phyloP scores from a whole-genome alignment of 2,329 filamentous ascomycete genomes.

The Lachnellula subtilissima region DNA sequence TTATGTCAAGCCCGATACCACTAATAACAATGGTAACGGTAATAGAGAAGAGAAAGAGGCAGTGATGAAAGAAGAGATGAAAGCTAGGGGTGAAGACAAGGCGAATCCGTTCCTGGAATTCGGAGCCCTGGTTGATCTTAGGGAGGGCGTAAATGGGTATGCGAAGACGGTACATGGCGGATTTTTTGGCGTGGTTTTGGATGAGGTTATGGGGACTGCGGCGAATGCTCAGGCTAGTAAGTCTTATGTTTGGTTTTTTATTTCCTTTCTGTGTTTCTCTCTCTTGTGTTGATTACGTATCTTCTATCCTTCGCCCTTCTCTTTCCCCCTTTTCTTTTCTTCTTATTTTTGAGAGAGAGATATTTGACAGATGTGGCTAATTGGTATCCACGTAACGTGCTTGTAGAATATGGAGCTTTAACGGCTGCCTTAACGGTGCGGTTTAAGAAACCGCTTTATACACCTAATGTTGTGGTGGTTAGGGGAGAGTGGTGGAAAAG shows the following conservation, averaged over 20 bases:
- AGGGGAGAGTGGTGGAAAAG: constrained; percentile 23
- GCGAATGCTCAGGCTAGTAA: constrained; percentile 25
- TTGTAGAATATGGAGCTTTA: constrained; percentile 24
- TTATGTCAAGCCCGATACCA: neutral
- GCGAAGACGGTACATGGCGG: constrained; percentile 29
- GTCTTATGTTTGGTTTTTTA: constrained; percentile 6
- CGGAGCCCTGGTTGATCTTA: constrained; percentile 25
- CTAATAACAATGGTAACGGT: too few species aligned
- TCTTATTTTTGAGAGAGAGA: neutral
- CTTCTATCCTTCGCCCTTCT: neutral
- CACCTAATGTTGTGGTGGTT: constrained; percentile 25
- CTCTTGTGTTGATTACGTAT: too few species aligned
- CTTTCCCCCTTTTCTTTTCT: neutral
- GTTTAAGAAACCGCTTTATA: constrained; percentile 24
- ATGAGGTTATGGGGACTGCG: constrained; percentile 32
- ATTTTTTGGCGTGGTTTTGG: constrained; percentile 27
- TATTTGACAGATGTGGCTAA: too few species aligned
- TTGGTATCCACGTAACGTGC: too few species aligned
- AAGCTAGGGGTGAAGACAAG: constrained; percentile 5
- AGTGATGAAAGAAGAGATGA: neutral
- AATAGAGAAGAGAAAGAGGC: too few species aligned
- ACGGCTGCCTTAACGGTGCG: constrained; percentile 27
- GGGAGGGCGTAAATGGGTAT: constrained; percentile 24
- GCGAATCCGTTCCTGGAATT: constrained; percentile 28
- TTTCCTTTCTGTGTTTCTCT: too few species aligned